Evolutionary conservation across 2,329 filamentous ascomycete genomes (phyloP), one percentile per base, ranked within the genome.

Genomic region (Fusarium devonianum): DNA sequence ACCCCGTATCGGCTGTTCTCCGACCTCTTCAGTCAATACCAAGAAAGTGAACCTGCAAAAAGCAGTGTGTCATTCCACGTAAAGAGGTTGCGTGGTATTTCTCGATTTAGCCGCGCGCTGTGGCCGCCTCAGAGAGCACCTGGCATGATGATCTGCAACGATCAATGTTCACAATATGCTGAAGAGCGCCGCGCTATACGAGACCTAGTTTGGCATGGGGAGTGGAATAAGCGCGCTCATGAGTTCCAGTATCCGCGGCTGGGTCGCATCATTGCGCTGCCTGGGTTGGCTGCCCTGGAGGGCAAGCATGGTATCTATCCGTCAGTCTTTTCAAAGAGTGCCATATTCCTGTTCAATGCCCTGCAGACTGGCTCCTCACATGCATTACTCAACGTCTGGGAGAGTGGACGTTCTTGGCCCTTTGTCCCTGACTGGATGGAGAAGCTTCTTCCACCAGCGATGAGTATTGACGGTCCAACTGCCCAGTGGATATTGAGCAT

Each of bases 401-500:
- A 72, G 35, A 65, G 66, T 13, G 68, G 63, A 1, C 65, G 71
- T 5, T 66, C 68, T 2, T 74, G 71, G 71, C 71, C 71, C 1
- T 74, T 74, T 46, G 53, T 73, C 0, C 71, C 71, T 0, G 36
- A 40, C 5, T 73, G 71, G 71, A 67, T 74, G 49, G 65, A 67
- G 18, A 45, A 49, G 29, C 62, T 62, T 3, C 67, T 74, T 1
- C 71, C 71, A 2, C 69, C 69, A 2, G 58, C 71, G 13, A 70
- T 68, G 69, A 71, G 69, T 42, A 69, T 74, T 12, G 69, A 72
- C 21, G 71, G 71, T 0, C 71, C 71, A 10, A 73, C 71, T 10
- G 63, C 64, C 3, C 63, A 72, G 39, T 73, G 71, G 66, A 47
- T 70, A 2, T 53, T 73, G n/a, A 71, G 71, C 53, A 65, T 74